Evolutionary conservation across 2,329 filamentous ascomycete species (phyloP).

Genomic region (Clarireedia hainanense): DNA sequence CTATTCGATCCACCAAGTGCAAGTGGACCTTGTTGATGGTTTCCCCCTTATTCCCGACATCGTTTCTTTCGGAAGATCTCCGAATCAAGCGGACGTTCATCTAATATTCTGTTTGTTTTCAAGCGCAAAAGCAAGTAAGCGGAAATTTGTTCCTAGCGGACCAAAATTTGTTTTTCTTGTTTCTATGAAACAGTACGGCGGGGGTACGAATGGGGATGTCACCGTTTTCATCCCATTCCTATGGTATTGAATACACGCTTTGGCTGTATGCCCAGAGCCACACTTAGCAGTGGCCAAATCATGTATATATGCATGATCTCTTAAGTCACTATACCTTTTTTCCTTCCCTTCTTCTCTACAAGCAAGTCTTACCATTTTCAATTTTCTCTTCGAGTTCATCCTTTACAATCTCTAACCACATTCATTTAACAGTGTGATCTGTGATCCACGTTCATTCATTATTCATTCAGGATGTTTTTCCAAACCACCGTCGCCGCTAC

Average conservation of each 20-base stretch:
- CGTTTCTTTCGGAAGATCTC: background rate
- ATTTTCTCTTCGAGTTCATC: background rate
- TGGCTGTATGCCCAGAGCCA: background rate
- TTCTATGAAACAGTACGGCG: background rate
- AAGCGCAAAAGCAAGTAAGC: background rate
- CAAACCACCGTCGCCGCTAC: constrained; percentile 20
- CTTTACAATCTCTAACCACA: constrained; percentile 8
- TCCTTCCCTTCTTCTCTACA: background rate
- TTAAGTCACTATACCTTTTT: background rate
- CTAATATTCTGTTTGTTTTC: background rate
- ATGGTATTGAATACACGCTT: background rate
- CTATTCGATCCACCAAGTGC: background rate
- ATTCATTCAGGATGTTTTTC: constrained; percentile 19
- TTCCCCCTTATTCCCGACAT: background rate
- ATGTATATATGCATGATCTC: constrained; percentile 4
- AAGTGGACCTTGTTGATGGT: too few species aligned
- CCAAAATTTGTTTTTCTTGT: background rate
- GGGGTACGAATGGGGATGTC: background rate
- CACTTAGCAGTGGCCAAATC: background rate
- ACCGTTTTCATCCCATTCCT: background rate
- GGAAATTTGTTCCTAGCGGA: background rate
- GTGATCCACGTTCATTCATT: constrained; percentile 14
- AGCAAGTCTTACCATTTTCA: constrained; percentile 1
- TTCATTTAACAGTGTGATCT: constrained; percentile 20
- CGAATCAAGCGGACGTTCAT: background rate